Conservation (phyloP, 805 yeast genomes). For the Ogataea allantospora region DNA sequence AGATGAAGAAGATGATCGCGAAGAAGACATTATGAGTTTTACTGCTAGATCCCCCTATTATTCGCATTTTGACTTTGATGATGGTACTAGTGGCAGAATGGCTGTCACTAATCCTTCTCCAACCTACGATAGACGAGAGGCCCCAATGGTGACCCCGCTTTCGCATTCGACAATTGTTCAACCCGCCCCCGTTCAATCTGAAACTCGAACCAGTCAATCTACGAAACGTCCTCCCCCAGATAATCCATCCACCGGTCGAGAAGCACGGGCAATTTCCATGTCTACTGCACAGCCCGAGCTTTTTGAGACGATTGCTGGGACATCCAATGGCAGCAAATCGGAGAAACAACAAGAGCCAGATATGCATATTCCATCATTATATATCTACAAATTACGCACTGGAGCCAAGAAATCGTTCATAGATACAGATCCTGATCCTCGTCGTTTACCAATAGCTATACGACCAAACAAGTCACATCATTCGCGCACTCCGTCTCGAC, state of each 20-base stretch:
- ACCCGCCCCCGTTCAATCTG: slow-evolving; percentile 17
- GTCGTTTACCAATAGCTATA: slow-evolving; percentile 57
- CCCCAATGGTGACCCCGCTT: slow-evolving; percentile 33
- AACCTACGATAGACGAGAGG: slow-evolving; percentile 40
- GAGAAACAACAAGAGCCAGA: slow-evolving; percentile 1
- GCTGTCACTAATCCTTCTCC: slow-evolving; percentile 23
- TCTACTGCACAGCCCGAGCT: slow-evolving; percentile 34
- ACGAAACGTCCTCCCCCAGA: slow-evolving; percentile 41
- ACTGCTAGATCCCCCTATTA: slow-evolving; percentile 35
- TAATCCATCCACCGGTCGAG: slow-evolving; percentile 37
- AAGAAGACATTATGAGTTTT: slow-evolving; percentile 33
- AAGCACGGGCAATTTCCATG: slow-evolving; percentile 37
- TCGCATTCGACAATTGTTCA: slow-evolving; percentile 26
- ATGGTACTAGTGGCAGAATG: slow-evolving; percentile 22
- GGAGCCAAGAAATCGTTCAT: slow-evolving; percentile 40
- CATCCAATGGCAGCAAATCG: slow-evolving; percentile 1
- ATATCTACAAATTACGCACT: slow-evolving; percentile 15
- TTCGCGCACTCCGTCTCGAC: slow-evolving; percentile 30
- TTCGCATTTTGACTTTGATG: slow-evolving; percentile 27
- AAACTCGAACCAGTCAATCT: slow-evolving; percentile 3
- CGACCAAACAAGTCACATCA: slow-evolving; percentile 34
- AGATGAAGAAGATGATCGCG: slow-evolving; percentile 22
- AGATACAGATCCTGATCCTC: slow-evolving; percentile 43
- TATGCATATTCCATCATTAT: slow-evolving; percentile 12
- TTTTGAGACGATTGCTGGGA: slow-evolving; percentile 18